Evolutionary conservation across 192 early-diverging fungal species (phyloP), one percentile per base, ranked within the genome.

Genomic region (Gryganskiella cystojenkinii): DNA sequence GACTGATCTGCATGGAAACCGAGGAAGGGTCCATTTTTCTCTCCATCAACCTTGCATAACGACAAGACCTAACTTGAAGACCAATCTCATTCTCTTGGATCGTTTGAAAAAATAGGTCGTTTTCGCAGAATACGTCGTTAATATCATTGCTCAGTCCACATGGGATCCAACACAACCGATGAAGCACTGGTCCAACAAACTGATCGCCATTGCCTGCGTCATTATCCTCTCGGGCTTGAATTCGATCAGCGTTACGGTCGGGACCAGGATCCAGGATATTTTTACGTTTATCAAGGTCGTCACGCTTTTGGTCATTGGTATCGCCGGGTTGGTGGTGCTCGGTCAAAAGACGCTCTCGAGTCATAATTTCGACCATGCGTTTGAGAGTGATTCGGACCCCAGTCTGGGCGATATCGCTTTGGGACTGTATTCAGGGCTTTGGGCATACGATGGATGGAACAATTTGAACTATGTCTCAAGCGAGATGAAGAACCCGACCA

Each of bases 401-500:
- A 88, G 74, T 46, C 71, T 85, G 17, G 90, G 92, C 3, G 87
- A 92, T 22, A 92, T 92, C 81, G 86, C 93, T 19, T 20, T 95
- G 35, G 93, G 92, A 27, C 80, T 93, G 28, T 94, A 93, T 70
- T 90, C 89, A 20, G 84, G 84, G 79, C 71, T 84, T 20, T 88
- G 75, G 91, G 90, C 81, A 59, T 95, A 84, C 20, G 80, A 59
- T 84, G 90, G 82, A 71, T 92, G 71, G 88, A 90, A 90, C 37
- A 95, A 93, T 61, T 71, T 94, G 19, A 92, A 92, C 59, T 94
- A 93, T 67, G 89, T 91, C 47, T 87, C 93, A 47, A 92, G 91
- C 47, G 95, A 96, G 84, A 91, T 96, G 85, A 90, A 92, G 67
- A 82, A 88, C 49, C 95, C 95, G 30, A 85, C 90, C 8, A 87